Percentiles rank a stretch among this genome's conserved stretches.
phyloP scores from a whole-genome alignment of 148 eudicot species.

The Chenopodium suecicum region DNA sequence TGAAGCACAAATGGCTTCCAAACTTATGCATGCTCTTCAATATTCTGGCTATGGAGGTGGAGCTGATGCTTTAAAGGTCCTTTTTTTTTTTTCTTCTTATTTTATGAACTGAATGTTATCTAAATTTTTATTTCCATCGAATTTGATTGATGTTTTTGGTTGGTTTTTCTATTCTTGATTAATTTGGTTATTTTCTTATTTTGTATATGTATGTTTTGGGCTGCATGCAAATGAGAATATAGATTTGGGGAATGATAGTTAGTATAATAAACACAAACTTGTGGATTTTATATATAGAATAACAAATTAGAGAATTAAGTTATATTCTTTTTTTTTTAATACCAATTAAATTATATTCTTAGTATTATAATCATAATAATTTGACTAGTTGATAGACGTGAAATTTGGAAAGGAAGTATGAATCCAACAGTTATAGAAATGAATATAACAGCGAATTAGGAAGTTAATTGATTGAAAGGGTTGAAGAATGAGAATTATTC shows the following conservation, averaged over 20 bases:
- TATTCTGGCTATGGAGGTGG: slow-evolving; percentile 31
- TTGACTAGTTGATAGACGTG: background rate
- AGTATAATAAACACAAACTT: background rate
- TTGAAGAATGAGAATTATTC: background rate
- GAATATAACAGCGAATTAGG: background rate
- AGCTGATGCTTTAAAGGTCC: slow-evolving; percentile 24
- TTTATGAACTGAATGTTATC: background rate
- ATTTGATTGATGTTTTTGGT: background rate
- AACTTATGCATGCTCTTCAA: slow-evolving; percentile 23
- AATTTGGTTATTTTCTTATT: no score
- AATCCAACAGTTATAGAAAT: background rate
- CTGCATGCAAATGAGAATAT: no score
- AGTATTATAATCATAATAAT: no score
- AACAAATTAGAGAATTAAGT: no score
- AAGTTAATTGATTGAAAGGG: background rate
- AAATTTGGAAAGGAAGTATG: background rate
- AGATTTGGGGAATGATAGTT: background rate
- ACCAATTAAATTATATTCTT: no score
- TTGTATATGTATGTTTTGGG: no score
- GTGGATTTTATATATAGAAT: background rate
- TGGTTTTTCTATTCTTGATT: background rate
- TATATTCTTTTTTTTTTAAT: no score
- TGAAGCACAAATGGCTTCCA: slow-evolving; percentile 9
- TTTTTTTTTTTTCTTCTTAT: no score
- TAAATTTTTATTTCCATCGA: background rate